Base-by-base conservation (phyloP, 768 basidiomycete species). In the Dioszegia hungarica region DNA sequence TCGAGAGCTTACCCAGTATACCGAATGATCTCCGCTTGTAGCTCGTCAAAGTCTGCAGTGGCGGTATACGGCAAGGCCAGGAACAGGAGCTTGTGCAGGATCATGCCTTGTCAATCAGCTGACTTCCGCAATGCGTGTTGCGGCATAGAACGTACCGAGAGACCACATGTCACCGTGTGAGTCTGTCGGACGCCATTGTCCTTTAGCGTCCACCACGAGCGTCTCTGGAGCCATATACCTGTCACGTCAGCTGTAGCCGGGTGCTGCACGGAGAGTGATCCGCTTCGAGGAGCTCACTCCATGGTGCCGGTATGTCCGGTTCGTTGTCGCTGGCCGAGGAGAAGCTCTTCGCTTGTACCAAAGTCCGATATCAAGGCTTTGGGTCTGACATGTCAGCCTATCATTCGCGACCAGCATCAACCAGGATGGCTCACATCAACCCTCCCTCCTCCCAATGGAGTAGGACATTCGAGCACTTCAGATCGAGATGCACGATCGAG, bases 81-180 rank as follows among this genome's bases (percentile, higher is more conserved):
- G 78, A 95, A 98, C 0, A 94, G 78, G 59, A 98, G 81, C 67
- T 91, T 93, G 79, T 97, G 86, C 17, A 98, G 80, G 54, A 98
- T 89, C 87, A 98, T 91, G 0, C 76, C 75, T 75, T 31, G 2
- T 19, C 12, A 14, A 55, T 51, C n/a, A 8, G 1, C 8, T 22
- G 1, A 17, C n/a, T 19, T n/a, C n/a, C 24, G 4, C 25, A n/a
- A 5, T 10, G 17, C 27, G 3, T 28, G 27, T n/a, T n/a, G n/a
- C n/a, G 43, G 31, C 31, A 24, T 11, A 24, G 17, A 14, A 57
- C 68, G 22, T 28, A 61, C 93, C 93, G 15, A 98, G 80, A 5
- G 89, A 90, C 93, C 94, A 98, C 85, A 95, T 91, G 71, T 98
- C 93, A 3, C 88, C 83, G 68, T 92, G 92, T 0, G 90, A 89